Base-by-base conservation (phyloP, 2,329 filamentous ascomycete genomes). In the Bipolaris oryzae region DNA sequence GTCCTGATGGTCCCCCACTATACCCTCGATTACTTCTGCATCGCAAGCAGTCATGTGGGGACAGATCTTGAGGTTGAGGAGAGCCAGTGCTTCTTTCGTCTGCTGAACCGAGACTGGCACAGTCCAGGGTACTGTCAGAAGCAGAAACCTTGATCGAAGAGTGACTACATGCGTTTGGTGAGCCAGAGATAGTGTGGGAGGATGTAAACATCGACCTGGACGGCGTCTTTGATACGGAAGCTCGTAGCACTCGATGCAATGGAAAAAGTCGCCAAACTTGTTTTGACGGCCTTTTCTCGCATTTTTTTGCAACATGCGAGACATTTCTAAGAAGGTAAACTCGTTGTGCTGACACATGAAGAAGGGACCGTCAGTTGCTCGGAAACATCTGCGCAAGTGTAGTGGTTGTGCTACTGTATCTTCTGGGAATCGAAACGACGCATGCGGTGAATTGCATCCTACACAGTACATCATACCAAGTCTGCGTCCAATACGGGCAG, bases 331-430 rank as follows among this genome's bases (percentile, higher is more conserved):
- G 31, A 43, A 45, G 20, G 28, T 37, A 23, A 37, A 52, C 15
- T 20, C 15, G n/a, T 37, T 2, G 33, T 52, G 50, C 5, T n/a
- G 21, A n/a, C 50, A 52, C 13, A 45, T 10, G 3, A 9, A 21
- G 2, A 52, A n/a, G 3, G 21, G 33, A 3, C 33, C n/a, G 5
- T 52, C 41, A 7, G 21, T 28, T 3, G 15, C 5, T 15, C 16
- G 21, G 33, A 37, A 52, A 21, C 50, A 52, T 28, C 7, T 45
- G 15, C 50, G 50, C 33, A 37, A 13, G n/a, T 45, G 41, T 35
- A 6, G 33, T 21, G 33, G 33, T 35, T 21, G 50, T 21, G 41
- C 11, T n/a, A 25, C 21, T n/a, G 50, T 45, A 7, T 21, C 15
- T 7, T 38, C 31, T n/a, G 41, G 41, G 15, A 44, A 52, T 11